Base-by-base conservation (phyloP, 495 filamentous ascomycete genomes). In the Acidomyces sp. region DNA sequence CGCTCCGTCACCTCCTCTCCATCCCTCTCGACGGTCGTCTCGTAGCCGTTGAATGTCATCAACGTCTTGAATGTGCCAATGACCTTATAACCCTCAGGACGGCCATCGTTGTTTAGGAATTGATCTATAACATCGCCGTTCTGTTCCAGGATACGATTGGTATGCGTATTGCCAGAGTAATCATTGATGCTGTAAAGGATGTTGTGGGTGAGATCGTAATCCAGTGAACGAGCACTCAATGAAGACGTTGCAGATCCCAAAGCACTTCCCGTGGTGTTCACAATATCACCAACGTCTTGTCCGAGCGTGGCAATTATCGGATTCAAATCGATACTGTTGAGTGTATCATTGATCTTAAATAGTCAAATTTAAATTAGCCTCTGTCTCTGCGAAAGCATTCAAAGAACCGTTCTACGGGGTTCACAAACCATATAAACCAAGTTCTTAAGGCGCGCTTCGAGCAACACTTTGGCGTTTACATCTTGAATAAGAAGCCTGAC, bases 131-230 rank as follows among this genome's bases (percentile, higher is more conserved):
- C 60, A 43, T 55, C 59, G 37, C 71, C 71, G 50, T 70, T 66
- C 58, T 74, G 70, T 25, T 58, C 65, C 34, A 74, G 54, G 15
- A 72, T 50, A 29, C 68, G 66, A 54, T 74, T 73, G 30, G 68
- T 72, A 54, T 73, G 70, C 25, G 63, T 67, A 33, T 67, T 54
- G 4, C 70, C 70, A 6, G 52, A 50, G 55, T 70, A 75, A 56
- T 74, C 63, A 55, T 74, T 74, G 46, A 69, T 55, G 40, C 59
- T 62, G 53, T 71, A 74, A 16, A 75, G 60, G 34, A 74, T 63
- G 45, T 69, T 67, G 51, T 69, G 58, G 32, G 56, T 53, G 12
- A 71, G 46, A 13, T 68, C 62, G 53, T 62, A 67, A n/a, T n/a
- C n/a, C n/a, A n/a, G n/a, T 38, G 50, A 55, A 18, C 43, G 38